These are phyloP conservation scores for Neophaeococcomyces mojaviensis DNA, from an alignment of 2,329 filamentous ascomycete genomes.

Conservation along the genomic window DNA sequence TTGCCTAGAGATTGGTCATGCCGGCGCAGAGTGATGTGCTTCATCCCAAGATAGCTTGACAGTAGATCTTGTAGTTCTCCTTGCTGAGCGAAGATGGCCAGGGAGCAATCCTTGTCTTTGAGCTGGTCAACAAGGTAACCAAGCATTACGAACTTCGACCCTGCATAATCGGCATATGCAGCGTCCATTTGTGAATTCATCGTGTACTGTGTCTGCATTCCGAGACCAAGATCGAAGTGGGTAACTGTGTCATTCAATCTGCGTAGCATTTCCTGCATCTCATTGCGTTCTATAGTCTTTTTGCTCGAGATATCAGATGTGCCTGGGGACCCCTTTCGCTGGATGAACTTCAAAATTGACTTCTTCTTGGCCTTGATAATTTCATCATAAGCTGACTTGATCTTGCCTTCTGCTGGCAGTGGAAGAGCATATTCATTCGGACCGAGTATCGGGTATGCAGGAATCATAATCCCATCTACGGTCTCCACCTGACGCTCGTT, in stretches of 20 bases:
- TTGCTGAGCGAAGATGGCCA: slow-evolving; percentile 33
- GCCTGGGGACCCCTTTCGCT: slow-evolving; percentile 17
- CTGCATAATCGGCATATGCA: slow-evolving; percentile 40
- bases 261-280: slow-evolving; percentile 30
- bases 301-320: slow-evolving; percentile 17
- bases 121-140: slow-evolving; percentile 35
- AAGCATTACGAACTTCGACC: slow-evolving; percentile 39
- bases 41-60: slow-evolving; percentile 37
- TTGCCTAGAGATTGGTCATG: slow-evolving; percentile 20
- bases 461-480: slow-evolving; percentile 17
- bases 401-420: slow-evolving; percentile 21
- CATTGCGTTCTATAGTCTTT: slow-evolving; percentile 21
- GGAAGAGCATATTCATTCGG: slow-evolving; percentile 19
- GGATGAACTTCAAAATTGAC: slow-evolving; percentile 21
- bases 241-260: slow-evolving; percentile 36
- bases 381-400: slow-evolving; percentile 22
- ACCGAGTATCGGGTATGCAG: slow-evolving; percentile 18
- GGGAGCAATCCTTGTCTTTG: slow-evolving; percentile 29
- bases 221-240: slow-evolving; percentile 39
- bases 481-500: slow-evolving; percentile 18
- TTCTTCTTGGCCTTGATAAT: slow-evolving; percentile 21
- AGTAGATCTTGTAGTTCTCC: slow-evolving; percentile 32
- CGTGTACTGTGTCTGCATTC: slow-evolving; percentile 30
- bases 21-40: slow-evolving; percentile 27
- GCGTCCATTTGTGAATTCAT: slow-evolving; percentile 32